A percentile compares a stretch with the other conserved stretches of the same genome.
Evolutionary conservation across 192 early-diverging fungal species (phyloP).

Genomic region (Coemansia sp.): DNA sequence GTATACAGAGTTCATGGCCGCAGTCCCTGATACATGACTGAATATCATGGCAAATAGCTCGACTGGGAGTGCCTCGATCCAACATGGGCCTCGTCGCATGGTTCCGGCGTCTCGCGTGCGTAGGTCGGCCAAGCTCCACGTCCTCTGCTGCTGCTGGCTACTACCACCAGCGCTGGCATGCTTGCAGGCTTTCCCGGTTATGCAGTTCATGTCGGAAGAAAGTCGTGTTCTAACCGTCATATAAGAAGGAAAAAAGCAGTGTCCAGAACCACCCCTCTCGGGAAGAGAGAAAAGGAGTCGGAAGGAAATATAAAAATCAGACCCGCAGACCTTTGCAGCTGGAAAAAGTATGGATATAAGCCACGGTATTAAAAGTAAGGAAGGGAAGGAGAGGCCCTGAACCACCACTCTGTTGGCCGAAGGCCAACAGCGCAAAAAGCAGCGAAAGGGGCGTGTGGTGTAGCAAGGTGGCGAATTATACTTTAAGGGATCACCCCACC

Average conservation of each 20-base stretch:
- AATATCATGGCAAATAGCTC: conserved; percentile 15
- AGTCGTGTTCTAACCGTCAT: not conserved
- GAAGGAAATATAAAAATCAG: too few relatives aligned
- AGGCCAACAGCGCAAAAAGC: too few relatives aligned
- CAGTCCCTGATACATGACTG: conserved; percentile 13
- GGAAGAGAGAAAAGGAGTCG: too few relatives aligned
- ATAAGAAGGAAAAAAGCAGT: not conserved
- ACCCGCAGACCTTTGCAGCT: too few relatives aligned
- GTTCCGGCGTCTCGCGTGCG: not conserved
- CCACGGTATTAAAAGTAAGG: not conserved
- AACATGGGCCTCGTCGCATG: not conserved
- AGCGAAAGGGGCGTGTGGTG: not conserved
- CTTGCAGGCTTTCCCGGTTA: not conserved
- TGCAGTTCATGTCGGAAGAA: conserved; percentile 1
- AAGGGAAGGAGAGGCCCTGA: too few relatives aligned
- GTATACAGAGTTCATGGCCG: not conserved
- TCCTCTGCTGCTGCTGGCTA: not conserved
- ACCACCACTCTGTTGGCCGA: too few relatives aligned
- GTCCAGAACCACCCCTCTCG: not conserved
- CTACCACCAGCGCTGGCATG: not conserved
- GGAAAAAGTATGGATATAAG: not conserved
- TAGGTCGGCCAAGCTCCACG: not conserved
- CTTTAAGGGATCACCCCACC: conserved; percentile 18
- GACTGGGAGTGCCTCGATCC: conserved; percentile 11
- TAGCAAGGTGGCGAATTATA: not conserved